phyloP scores from a whole-genome alignment of 2,329 filamentous ascomycete genomes.

The Chaetomium sp. region DNA sequence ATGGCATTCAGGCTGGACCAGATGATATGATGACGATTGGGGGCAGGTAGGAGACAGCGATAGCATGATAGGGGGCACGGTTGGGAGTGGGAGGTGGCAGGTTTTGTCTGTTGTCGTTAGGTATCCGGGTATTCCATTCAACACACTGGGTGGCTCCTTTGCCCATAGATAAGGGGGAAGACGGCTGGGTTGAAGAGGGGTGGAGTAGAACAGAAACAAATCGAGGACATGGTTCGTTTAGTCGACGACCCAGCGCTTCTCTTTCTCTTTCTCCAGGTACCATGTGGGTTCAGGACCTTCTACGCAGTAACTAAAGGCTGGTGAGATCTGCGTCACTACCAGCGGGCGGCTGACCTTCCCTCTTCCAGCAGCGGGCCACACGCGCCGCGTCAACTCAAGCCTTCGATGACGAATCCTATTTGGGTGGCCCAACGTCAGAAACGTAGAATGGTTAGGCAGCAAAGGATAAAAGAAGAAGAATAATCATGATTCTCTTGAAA shows the following conservation, averaged over 20 bases:
- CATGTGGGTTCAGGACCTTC: too few relatives aligned
- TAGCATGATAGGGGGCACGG: neutral
- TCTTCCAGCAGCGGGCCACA: neutral
- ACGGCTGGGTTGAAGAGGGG: neutral
- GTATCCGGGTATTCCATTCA: slow-evolving; percentile 3
- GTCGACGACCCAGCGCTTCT: neutral
- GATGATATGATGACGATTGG: neutral
- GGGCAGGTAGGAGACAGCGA: neutral
- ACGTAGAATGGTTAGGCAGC: slow-evolving; percentile 6
- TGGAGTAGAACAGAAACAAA: neutral
- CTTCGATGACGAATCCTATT: slow-evolving; percentile 15
- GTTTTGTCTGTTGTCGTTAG: neutral
- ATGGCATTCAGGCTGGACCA: neutral
- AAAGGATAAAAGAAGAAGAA: neutral
- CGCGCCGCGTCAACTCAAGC: slow-evolving; percentile 16
- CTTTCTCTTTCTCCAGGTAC: neutral
- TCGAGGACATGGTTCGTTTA: neutral
- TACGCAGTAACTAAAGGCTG: too few relatives aligned
- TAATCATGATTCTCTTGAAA: neutral
- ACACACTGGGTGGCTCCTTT: neutral
- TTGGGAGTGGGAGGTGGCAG: neutral
- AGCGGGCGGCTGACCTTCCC: neutral
- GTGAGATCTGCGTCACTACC: neutral
- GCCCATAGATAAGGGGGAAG: neutral
- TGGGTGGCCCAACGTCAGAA: neutral